Base-by-base conservation (phyloP, 495 filamentous ascomycete species). In the Monascus purpureus region DNA sequence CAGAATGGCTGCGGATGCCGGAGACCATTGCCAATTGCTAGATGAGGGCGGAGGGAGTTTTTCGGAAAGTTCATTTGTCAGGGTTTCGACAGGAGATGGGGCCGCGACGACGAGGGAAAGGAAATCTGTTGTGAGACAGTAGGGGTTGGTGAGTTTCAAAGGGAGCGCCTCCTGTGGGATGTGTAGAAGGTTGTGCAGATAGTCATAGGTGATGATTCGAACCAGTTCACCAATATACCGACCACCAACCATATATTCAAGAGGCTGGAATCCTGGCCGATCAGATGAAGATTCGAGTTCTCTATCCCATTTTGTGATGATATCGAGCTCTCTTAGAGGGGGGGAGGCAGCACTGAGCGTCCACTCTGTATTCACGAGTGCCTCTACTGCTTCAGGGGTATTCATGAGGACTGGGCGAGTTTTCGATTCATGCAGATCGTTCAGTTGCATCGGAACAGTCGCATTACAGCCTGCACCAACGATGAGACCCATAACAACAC, bases 351-450 rank as follows among this genome's bases (percentile, higher is more conserved):
- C 78, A 14, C 66, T 68, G 30, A 87, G 81, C 25, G 74, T 77
- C 79, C 77, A 83, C 52, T 87, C 81, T 0, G 81, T 87, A 40
- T 82, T 83, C 19, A 86, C 68, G 0, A 82, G 67, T 1, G 82
- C 70, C 20, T 70, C 55, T 13, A 65, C 48, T 1, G 60, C 61
- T 14, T 42, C 62, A 0, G 48, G 46, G 4, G 47, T 31, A 37
- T 52, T 47, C 29, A 51, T 45, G 15, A 32, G 36, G 16, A 55
- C 42, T 37, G 47, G 33, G 25, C 42, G 36, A 42, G 52, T 46
- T 45, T 84, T 84, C 28, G 51, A 62, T 6, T 61, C 57, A 40
- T 74, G 68, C 22, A 87, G 59, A 35, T 64, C 70, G 29, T 52
- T 59, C 5, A 77, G 49, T 42, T 66, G 59, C 53, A 84, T 63